These are phyloP conservation scores for Malbranchea cinnamomea DNA, from an alignment of 2,329 filamentous ascomycete genomes.

Conservation along the genomic window DNA sequence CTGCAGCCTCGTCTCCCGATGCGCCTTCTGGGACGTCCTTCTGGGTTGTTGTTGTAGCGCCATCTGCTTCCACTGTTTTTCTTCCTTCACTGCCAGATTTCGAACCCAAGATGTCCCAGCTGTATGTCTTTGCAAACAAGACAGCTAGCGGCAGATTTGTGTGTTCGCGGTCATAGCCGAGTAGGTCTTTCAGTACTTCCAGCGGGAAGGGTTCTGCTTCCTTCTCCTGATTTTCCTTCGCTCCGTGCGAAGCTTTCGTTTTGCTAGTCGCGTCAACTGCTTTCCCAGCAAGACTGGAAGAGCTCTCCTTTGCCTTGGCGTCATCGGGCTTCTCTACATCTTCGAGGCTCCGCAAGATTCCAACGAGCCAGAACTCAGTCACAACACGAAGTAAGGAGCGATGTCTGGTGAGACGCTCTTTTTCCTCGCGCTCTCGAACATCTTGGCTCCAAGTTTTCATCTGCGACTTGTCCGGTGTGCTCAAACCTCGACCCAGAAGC, in stretches of 20 bases:
- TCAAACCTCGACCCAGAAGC: constrained; percentile 80
- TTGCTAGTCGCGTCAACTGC: constrained; percentile 29
- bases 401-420: constrained; percentile 77
- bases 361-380: constrained; percentile 91
- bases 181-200: constrained; percentile 91
- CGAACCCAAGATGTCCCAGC: constrained; percentile 85
- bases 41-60: constrained; percentile 39
- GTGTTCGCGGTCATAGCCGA: constrained; percentile 88
- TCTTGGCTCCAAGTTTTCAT: constrained; percentile 69
- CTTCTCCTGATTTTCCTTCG: constrained; percentile 43
- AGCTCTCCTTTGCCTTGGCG: constrained; percentile 34
- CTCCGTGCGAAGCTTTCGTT: constrained; percentile 34
- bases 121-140: constrained; percentile 88
- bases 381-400: constrained; percentile 75
- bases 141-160: constrained; percentile 81
- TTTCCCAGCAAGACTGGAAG: no score
- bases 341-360: constrained; percentile 67
- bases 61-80: constrained; percentile 71
- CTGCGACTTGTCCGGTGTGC: constrained; percentile 71
- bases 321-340: constrained; percentile 52
- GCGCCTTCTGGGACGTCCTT: constrained; percentile 37
- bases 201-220: constrained; percentile 85
- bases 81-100: constrained; percentile 61
- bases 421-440: constrained; percentile 85
- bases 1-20: constrained; percentile 36